Base-by-base conservation (phyloP, 2,329 filamentous ascomycete genomes). In the Podosphaera xanthii region DNA sequence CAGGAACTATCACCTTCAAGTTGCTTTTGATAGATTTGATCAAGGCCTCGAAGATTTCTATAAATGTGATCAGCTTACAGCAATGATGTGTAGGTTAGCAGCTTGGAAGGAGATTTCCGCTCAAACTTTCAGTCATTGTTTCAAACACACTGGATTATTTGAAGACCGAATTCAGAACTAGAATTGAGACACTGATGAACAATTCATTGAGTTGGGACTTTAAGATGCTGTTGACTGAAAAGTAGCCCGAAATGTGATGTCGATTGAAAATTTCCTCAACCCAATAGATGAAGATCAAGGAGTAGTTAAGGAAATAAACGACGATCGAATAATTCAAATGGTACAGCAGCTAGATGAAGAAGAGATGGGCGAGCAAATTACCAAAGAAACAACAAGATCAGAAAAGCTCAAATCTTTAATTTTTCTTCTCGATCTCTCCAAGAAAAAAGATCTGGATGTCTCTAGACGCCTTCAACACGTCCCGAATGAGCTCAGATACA, bases 21-120 rank as follows among this genome's bases (percentile, higher is more conserved):
- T 14, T 53, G 50, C 30, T 40, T 10, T 40, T 40, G 36, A 40
- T 40, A 40, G 10, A 40, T 5, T 10, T 40, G 36, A 40, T 10
- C 36, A 40, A 40, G 36, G 36, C 36, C 36, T 40, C 6, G 36
- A 40, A 5, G 1, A 40, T 40, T 40, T 40, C 36, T 40, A 10
- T 40, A 40, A 40, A 40, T 40, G 5, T 40, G 36, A 40, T 10
- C 36, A 60, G 52, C 58, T 58, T 57, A 57, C 56, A 62, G 63
- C 61, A 22, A 22, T 22, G 22, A 22, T 1, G 22, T 22, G 22
- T 22, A 22, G 66, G 65, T 67, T 68, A 70, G 70, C 67, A 69
- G 66, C 36, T 10, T 40, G 36, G 36, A 40, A 40, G 36, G 36
- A 40, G 36, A 40, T 40, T 40, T 40, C 10, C 6, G 10, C 36